These are phyloP conservation scores for Coniochaeta pulveracea DNA, from an alignment of 2,329 filamentous ascomycete genomes.

Conservation along the genomic window DNA sequence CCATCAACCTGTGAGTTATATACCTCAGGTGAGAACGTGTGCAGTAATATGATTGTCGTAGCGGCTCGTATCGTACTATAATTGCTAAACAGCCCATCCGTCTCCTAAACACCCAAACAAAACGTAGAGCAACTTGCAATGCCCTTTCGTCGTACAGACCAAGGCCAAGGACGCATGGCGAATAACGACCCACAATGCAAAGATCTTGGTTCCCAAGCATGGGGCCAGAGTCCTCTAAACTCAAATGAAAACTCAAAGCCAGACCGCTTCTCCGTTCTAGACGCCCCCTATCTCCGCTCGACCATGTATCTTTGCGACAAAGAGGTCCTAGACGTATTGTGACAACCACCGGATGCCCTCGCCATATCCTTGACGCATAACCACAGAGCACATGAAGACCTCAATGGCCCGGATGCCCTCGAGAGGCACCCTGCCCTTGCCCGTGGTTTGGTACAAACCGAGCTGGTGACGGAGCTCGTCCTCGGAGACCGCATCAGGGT, in stretches of 20 bases:
- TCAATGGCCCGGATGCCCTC: conserved; percentile 93
- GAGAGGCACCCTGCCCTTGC: conserved; percentile 82
- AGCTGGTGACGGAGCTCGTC: conserved; percentile 88
- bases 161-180: background rate
- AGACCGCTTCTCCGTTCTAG: too few species aligned
- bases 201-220: too few species aligned
- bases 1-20: too few species aligned
- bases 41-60: conserved; percentile 11
- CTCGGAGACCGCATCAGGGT: conserved; percentile 89
- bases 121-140: background rate
- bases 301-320: too few species aligned
- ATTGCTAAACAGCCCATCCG: background rate
- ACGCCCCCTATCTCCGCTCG: too few species aligned
- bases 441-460: conserved; percentile 90
- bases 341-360: conserved; percentile 87
- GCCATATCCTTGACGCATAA: conserved; percentile 93
- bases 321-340: conserved; percentile 65
- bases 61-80: conserved; percentile 13
- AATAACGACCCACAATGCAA: conserved; percentile 2
- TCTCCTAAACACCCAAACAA: conserved; percentile 2
- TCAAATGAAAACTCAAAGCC: too few species aligned
- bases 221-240: too few species aligned
- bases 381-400: conserved; percentile 98
- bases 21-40: background rate
- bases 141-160: background rate